Conservation (phyloP, 2,329 filamentous ascomycete genomes). For the Chaetomiaceae sp. region DNA sequence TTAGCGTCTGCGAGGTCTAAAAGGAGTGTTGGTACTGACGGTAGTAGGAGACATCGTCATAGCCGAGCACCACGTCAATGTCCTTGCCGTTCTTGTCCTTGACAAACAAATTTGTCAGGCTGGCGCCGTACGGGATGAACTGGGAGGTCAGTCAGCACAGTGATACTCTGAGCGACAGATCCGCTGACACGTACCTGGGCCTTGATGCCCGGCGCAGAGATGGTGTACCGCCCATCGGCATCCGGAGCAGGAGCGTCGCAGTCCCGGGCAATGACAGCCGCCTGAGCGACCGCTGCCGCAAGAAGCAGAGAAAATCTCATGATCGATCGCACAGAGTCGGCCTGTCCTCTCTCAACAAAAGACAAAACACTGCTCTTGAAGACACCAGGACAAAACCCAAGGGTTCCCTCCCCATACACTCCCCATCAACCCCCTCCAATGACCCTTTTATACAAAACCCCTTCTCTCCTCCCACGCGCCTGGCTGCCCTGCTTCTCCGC, state of each 20-base stretch:
- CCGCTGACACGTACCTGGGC: constrained; percentile 33
- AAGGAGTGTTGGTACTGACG: constrained; percentile 28
- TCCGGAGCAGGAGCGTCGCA: constrained; percentile 22
- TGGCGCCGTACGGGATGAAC: constrained; percentile 57
- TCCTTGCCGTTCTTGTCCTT: constrained; percentile 57
- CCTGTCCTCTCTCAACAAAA: not conserved
- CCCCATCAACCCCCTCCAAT: not conserved
- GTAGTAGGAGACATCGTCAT: constrained; percentile 57
- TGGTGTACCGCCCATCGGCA: constrained; percentile 34
- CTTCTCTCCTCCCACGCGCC: not conserved
- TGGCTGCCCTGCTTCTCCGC: constrained; percentile 10
- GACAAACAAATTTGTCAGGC: constrained; percentile 58
- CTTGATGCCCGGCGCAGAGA: constrained; percentile 33
- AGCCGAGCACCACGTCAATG: constrained; percentile 60
- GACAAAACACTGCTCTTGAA: not conserved
- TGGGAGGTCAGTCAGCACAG: constrained; percentile 14
- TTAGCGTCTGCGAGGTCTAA: not conserved
- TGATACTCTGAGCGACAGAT: not conserved
- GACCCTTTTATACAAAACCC: constrained; percentile 8
- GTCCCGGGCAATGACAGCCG: constrained; percentile 8
- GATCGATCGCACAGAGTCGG: constrained; percentile 3
- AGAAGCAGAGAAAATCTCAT: constrained; percentile 23
- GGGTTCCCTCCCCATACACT: not conserved
- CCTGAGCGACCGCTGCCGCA: constrained; percentile 22
- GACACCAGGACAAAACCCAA: not conserved